Conservation (phyloP, 2,329 filamentous ascomycete genomes). For the Stachybotrys chartarum region DNA sequence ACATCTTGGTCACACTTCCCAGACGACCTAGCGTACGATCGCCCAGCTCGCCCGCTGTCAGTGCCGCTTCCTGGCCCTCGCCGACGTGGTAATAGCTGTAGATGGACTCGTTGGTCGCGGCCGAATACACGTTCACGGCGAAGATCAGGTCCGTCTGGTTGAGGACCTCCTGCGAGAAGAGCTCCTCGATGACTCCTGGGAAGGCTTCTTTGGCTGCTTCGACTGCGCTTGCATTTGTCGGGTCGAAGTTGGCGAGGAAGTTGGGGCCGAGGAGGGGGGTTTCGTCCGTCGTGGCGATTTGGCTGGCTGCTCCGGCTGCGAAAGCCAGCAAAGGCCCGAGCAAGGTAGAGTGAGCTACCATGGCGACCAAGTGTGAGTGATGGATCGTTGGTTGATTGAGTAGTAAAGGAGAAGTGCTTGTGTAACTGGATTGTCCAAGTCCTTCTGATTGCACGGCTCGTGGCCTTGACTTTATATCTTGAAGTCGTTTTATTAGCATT, state of each 20-base stretch:
- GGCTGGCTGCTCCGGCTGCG: neutral
- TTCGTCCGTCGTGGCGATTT: slow-evolving; percentile 7
- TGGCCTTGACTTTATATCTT: neutral
- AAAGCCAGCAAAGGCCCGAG: neutral
- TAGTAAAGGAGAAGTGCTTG: neutral
- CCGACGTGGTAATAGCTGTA: slow-evolving; percentile 9
- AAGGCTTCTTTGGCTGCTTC: slow-evolving; percentile 6
- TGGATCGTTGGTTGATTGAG: neutral
- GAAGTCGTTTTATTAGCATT: neutral
- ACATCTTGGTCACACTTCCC: slow-evolving; percentile 19
- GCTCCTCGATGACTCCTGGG: slow-evolving; percentile 4
- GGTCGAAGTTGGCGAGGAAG: slow-evolving; percentile 12
- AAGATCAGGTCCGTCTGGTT: slow-evolving; percentile 10
- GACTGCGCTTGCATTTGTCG: slow-evolving; percentile 4
- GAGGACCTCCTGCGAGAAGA: slow-evolving; percentile 2
- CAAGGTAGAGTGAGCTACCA: neutral
- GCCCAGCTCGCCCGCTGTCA: slow-evolving; percentile 8
- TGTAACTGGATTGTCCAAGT: neutral
- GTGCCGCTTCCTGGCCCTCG: neutral
- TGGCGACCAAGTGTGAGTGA: neutral
- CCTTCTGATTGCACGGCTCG: neutral
- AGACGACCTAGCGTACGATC: slow-evolving; percentile 16
- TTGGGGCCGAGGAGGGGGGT: slow-evolving; percentile 13
- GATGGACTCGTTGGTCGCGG: slow-evolving; percentile 9
- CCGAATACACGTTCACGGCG: slow-evolving; percentile 11